Percentiles rank a stretch among this genome's conserved stretches.
Evolutionary conservation across 257 asterid species (phyloP).

Genomic region (Nicotiana obtusifolia): DNA sequence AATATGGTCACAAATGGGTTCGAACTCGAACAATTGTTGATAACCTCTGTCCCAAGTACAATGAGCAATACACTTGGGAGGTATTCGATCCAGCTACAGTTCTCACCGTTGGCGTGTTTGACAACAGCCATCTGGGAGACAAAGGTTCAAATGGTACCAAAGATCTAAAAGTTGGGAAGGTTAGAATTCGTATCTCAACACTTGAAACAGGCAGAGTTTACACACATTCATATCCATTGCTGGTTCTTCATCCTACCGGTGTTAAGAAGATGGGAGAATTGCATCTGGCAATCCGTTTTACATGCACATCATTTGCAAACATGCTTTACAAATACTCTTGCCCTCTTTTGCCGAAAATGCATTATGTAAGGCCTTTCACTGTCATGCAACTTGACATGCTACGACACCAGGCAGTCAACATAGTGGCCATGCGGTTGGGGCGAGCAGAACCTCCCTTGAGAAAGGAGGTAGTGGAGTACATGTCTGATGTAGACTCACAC

Average conservation of each 20-base stretch:
- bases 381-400: slow-evolving; percentile 83
- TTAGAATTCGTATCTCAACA: slow-evolving; percentile 76
- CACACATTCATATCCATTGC: slow-evolving; percentile 79
- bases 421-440: slow-evolving; percentile 68
- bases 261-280: slow-evolving; percentile 92
- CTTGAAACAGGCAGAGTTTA: slow-evolving; percentile 80
- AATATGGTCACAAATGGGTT: slow-evolving; percentile 85
- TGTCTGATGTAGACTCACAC: slow-evolving; percentile 89
- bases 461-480: slow-evolving; percentile 79
- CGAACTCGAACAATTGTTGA: slow-evolving; percentile 79
- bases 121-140: slow-evolving; percentile 63
- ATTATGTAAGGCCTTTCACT: slow-evolving; percentile 71
- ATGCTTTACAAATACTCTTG: slow-evolving; percentile 63
- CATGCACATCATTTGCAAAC: slow-evolving; percentile 70
- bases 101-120: slow-evolving; percentile 82
- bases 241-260: slow-evolving; percentile 77
- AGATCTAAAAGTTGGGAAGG: slow-evolving; percentile 82
- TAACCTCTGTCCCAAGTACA: slow-evolving; percentile 69
- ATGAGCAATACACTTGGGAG: slow-evolving; percentile 90
- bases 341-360: slow-evolving; percentile 83
- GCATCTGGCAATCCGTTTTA: slow-evolving; percentile 72
- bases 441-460: slow-evolving; percentile 82
- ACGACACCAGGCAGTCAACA: slow-evolving; percentile 78
- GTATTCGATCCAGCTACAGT: slow-evolving; percentile 91
- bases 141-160: slow-evolving; percentile 43